A percentile compares a stretch with the other conserved stretches of the same genome.
These are phyloP conservation scores for Phytopythium montanum DNA, from an alignment of 352 stramenopile species.

Conservation along the genomic window DNA sequence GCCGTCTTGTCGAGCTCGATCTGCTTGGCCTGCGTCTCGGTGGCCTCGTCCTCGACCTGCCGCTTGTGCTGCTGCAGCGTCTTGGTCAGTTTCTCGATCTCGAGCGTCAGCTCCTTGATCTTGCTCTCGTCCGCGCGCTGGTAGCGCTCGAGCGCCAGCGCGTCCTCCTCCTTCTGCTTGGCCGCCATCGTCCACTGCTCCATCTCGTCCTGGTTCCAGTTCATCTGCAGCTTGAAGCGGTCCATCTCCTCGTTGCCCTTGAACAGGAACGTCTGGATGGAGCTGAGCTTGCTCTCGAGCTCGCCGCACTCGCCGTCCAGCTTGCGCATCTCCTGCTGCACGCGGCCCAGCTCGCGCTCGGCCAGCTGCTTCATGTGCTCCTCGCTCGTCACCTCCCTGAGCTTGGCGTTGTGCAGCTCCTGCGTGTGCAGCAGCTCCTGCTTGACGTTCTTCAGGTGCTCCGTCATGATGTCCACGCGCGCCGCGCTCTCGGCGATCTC, in stretches of 20 bases:
- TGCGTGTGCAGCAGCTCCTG: slow-evolving; percentile 95
- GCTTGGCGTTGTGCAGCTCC: slow-evolving; percentile 89
- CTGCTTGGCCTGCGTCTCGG: slow-evolving; percentile 93
- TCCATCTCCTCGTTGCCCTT: slow-evolving; percentile 94
- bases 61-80: slow-evolving; percentile 75
- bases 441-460: slow-evolving; percentile 96
- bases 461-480: slow-evolving; percentile 93
- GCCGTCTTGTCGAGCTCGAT: slow-evolving; percentile 96
- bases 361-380: slow-evolving; percentile 92
- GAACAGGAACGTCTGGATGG: slow-evolving; percentile 90
- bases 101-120: slow-evolving; percentile 93
- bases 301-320: slow-evolving; percentile 72
- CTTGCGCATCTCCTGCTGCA: slow-evolving; percentile 70
- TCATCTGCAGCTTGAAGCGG: slow-evolving; percentile 96
- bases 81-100: slow-evolving; percentile 93
- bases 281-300: slow-evolving; percentile 84
- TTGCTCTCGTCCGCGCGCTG: slow-evolving; percentile 91
- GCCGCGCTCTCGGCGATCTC: slow-evolving; percentile 83
- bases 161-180: slow-evolving; percentile 96
- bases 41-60: slow-evolving; percentile 76
- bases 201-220: slow-evolving; percentile 98
- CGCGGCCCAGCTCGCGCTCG: slow-evolving; percentile 85
- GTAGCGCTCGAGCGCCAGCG: slow-evolving; percentile 92
- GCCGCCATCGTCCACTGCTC: slow-evolving; percentile 95
- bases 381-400: slow-evolving; percentile 92